Conservation (phyloP, 108 stramenopile species). For the Schizochytrium sp. region DNA sequence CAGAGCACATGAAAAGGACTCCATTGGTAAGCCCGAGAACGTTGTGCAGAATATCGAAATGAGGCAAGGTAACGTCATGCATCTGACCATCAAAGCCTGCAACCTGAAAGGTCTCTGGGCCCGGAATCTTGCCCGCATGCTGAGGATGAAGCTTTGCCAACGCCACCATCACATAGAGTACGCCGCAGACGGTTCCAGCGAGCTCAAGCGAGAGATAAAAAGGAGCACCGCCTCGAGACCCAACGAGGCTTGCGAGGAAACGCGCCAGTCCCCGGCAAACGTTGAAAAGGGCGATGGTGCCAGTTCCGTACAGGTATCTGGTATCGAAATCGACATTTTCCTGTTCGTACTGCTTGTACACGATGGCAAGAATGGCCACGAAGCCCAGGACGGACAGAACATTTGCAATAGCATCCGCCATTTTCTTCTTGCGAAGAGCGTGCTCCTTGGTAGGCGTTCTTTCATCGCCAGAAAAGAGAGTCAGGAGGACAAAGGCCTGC, state of each 20-base stretch:
- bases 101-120: neutral
- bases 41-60: neutral
- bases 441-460: neutral
- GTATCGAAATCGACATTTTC: neutral
- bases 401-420: neutral
- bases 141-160: neutral
- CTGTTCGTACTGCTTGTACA: neutral
- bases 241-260: neutral
- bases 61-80: neutral
- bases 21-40: neutral
- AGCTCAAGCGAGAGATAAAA: neutral
- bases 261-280: neutral
- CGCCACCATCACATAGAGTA: neutral
- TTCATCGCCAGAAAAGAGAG: neutral
- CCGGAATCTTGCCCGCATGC: neutral
- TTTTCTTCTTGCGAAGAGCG: neutral
- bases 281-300: neutral
- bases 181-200: neutral
- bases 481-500: neutral
- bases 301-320: neutral
- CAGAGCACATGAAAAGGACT: neutral
- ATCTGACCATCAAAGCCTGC: neutral
- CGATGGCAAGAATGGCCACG: neutral
- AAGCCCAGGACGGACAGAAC: neutral
- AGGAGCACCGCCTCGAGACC: neutral